Evolutionary conservation across 345 rosid species (phyloP), one percentile per base, ranked within the genome.

Genomic region (Salix arbutifolia): DNA sequence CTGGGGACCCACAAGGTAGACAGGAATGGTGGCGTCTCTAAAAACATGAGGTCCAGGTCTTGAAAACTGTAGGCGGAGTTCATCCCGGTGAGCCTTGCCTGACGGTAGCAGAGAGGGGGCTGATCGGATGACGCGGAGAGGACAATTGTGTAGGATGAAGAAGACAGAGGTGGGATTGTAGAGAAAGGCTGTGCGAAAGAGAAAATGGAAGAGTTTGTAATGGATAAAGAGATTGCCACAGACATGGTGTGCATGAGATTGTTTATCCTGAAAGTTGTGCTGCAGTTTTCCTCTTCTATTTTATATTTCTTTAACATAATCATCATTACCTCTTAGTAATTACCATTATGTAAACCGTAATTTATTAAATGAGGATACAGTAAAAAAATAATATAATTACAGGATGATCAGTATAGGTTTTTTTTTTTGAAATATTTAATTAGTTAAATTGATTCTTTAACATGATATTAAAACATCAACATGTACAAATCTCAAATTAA

Each of bases 211-310:
- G 87, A 78, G 52, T 75, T 78, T 30, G 88, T 74, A 28, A 90
- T 80, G 79, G 90, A 78, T 19, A 91, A 81, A 60, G 91, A 91
- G 53, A 91, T 79, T 0, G 94, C 94, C 6, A 91, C 94, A 1
- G 92, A 74, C 94, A 91, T 91, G 77, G 94, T 91, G 77, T 91
- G 94, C 94, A 91, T 91, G 8, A 91, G 86, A 56, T 91, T 91
- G 67, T 82, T 82, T 25, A 91, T 46, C 67, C 88, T 74, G 80
- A 89, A 89, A 31, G 81, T 83, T 76, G 30, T 28, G 30, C 30
- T 28, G 30, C 30, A 28, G 30, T 28, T 28, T 28, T 28, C 30
- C 30, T 28, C 30, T n/a, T n/a, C 30, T 28, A 2, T 28, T 28
- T 1, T 28, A 28, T 28, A 28, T 28, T 28, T 28, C 1, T 28